Evolutionary conservation across 331 rosid species (phyloP).

Genomic region (Rhamnella rubrinervis): DNA sequence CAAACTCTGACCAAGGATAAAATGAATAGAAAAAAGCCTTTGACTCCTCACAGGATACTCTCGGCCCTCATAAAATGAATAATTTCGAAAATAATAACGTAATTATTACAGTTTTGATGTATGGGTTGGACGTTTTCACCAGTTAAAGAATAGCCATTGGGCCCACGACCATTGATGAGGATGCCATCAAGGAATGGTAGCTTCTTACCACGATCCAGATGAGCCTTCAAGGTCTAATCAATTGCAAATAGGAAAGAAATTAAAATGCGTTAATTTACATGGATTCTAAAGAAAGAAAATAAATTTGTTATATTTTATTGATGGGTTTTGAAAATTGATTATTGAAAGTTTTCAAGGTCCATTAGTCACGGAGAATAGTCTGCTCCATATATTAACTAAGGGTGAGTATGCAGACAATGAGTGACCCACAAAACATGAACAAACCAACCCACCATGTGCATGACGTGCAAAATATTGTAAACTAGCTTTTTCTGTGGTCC

Average conservation of each 20-base stretch:
- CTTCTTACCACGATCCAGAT: conserved; percentile 77
- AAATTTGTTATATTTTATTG: too few species aligned
- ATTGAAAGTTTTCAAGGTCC: background rate
- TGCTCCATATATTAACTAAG: too few species aligned
- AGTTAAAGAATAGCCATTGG: conserved; percentile 51
- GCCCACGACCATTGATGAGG: conserved; percentile 95
- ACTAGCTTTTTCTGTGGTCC: background rate
- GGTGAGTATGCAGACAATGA: background rate
- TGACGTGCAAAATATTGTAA: background rate
- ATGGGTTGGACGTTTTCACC: too few species aligned
- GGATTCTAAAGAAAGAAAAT: too few species aligned
- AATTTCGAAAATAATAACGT: too few species aligned
- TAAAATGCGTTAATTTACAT: background rate
- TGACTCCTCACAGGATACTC: too few species aligned
- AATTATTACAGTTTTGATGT: too few species aligned
- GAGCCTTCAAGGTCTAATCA: conserved; percentile 49
- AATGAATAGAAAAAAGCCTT: too few species aligned
- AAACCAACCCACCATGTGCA: conserved; percentile 8
- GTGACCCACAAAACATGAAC: background rate
- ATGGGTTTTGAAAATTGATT: too few species aligned
- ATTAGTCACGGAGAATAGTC: too few species aligned
- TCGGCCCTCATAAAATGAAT: too few species aligned
- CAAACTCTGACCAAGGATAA: too few species aligned
- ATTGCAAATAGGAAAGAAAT: background rate
- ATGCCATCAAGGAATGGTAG: conserved; percentile 87